Conservation (phyloP, 306 rosid species). For the Prunus salicina region DNA sequence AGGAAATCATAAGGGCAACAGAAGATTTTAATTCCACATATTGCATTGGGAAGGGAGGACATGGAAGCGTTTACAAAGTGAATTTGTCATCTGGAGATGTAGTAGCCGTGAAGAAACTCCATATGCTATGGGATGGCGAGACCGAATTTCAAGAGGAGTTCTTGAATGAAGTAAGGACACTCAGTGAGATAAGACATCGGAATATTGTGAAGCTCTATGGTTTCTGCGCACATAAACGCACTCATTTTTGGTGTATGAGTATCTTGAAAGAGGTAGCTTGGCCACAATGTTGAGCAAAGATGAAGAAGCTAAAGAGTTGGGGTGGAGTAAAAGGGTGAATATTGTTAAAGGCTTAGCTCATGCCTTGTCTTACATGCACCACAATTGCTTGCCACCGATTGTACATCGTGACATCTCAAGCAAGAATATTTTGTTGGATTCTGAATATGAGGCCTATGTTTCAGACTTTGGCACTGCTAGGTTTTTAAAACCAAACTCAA, state of each 20-base stretch:
- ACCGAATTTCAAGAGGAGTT: neutral
- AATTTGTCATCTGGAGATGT: neutral
- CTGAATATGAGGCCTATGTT: neutral
- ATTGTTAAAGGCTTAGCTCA: conserved; percentile 8
- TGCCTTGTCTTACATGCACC: conserved; percentile 28
- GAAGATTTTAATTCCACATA: neutral
- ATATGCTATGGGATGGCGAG: neutral
- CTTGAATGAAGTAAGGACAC: conserved; percentile 1
- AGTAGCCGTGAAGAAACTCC: conserved; percentile 17
- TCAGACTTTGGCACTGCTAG: conserved; percentile 24
- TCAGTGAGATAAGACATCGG: conserved; percentile 11
- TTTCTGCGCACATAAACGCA: neutral
- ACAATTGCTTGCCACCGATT: conserved; percentile 15
- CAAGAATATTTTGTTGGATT: conserved; percentile 16
- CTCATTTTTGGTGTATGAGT: conserved; percentile 14
- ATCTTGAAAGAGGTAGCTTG: conserved; percentile 15
- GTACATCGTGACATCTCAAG: conserved; percentile 19
- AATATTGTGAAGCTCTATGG: conserved; percentile 20
- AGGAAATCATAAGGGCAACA: conserved; percentile 11
- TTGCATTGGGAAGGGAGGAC: conserved; percentile 13
- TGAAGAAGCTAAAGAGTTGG: conserved; percentile 6
- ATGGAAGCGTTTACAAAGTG: conserved; percentile 15
- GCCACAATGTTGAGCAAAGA: neutral
- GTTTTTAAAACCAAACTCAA: neutral
- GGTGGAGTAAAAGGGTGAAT: conserved; percentile 12